These are phyloP conservation scores for Berberis vulgaris DNA, from an alignment of 164 flowering plant species.

Conservation along the genomic window DNA sequence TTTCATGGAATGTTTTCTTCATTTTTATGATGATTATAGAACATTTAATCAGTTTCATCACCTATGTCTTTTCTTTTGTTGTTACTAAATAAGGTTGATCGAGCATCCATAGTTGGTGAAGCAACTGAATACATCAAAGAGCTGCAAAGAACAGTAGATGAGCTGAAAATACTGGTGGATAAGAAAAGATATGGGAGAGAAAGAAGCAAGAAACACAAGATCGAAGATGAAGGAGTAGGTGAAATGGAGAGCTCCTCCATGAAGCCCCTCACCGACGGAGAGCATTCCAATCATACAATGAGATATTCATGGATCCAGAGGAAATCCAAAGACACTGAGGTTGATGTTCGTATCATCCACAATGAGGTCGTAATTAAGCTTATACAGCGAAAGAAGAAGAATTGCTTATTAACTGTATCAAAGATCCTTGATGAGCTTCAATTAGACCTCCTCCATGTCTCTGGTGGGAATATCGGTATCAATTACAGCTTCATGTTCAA, in stretches of 20 bases:
- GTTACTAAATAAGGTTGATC: conserved; percentile 38
- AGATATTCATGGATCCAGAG: conserved; percentile 91
- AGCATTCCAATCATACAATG: conserved; percentile 41
- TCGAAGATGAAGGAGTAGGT: conserved; percentile 29
- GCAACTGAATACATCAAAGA: conserved; percentile 87
- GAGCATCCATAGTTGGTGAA: conserved; percentile 82
- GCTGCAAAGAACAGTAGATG: conserved; percentile 61
- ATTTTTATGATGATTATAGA: too few species aligned
- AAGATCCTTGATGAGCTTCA: conserved; percentile 78
- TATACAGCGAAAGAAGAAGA: conserved; percentile 69
- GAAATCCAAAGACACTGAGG: conserved; percentile 80
- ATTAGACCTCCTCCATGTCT: conserved; percentile 83
- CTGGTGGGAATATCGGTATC: conserved; percentile 88
- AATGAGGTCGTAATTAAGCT: conserved; percentile 93
- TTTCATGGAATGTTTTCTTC: neutral
- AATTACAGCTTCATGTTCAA: conserved; percentile 77
- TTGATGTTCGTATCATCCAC: conserved; percentile 83
- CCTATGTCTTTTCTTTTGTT: neutral
- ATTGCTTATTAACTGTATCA: conserved; percentile 70
- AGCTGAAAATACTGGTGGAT: conserved; percentile 68
- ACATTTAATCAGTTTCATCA: too few species aligned
- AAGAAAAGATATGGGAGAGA: conserved; percentile 57
- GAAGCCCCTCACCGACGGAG: conserved; percentile 31
- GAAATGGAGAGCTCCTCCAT: conserved; percentile 28
- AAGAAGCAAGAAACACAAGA: conserved; percentile 50